Evolutionary conservation across 768 basidiomycete species (phyloP).

Genomic region (Psilocybe azurescens): DNA sequence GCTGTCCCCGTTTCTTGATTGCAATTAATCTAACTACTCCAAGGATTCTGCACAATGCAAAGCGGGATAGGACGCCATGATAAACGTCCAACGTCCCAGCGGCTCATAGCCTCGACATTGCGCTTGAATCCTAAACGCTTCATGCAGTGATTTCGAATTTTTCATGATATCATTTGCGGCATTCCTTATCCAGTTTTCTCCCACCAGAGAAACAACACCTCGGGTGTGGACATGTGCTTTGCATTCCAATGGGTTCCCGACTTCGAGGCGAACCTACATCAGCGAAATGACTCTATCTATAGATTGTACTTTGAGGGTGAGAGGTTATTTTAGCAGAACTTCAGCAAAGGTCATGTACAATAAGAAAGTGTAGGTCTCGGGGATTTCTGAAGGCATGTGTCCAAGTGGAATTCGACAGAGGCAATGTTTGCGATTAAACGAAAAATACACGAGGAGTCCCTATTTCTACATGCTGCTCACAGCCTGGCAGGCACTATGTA

Average conservation of each 20-base stretch:
- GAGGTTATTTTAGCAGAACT: neutral
- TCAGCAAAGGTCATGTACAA: neutral
- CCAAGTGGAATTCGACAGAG: neutral
- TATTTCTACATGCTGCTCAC: slow-evolving; percentile 7
- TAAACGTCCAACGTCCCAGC: neutral
- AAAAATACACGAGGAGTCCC: slow-evolving; percentile 9
- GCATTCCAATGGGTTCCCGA: neutral
- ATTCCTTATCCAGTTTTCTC: neutral
- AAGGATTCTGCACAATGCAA: neutral
- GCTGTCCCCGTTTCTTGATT: slow-evolving; percentile 1
- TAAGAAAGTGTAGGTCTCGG: neutral
- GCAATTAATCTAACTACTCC: neutral
- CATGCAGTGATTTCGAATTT: neutral
- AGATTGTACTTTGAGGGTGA: neutral
- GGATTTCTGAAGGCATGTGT: neutral
- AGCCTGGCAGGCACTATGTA: neutral
- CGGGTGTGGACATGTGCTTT: neutral
- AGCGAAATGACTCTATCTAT: neutral
- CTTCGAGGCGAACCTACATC: neutral
- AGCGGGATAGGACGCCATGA: neutral
- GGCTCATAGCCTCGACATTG: neutral
- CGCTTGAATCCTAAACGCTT: too few species aligned
- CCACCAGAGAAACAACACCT: neutral
- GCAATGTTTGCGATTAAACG: neutral
- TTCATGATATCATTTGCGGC: neutral